These are phyloP conservation scores for Vitis rupestris DNA, from an alignment of 164 flowering plant genomes.

Conservation along the genomic window DNA sequence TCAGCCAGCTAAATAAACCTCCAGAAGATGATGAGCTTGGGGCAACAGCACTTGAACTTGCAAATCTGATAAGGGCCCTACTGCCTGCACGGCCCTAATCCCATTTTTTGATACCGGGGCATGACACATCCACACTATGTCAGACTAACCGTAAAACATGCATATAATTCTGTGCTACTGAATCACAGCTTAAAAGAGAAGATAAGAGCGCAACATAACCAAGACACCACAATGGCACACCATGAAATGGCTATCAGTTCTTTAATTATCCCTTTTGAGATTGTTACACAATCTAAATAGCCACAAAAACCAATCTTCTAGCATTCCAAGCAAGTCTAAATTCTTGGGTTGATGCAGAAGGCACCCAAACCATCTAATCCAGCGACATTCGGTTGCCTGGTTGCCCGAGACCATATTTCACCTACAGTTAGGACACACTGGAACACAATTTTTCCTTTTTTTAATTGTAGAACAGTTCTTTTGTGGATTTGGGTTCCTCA, in stretches of 20 bases:
- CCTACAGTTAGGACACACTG: too few relatives aligned
- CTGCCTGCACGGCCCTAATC: conserved; percentile 36
- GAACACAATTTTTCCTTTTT: too few relatives aligned
- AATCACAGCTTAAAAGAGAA: background rate
- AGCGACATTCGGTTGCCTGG: too few relatives aligned
- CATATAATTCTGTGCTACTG: background rate
- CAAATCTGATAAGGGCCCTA: conserved; percentile 41
- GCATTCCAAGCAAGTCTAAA: too few relatives aligned
- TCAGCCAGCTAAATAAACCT: conserved; percentile 77
- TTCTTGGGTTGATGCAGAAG: too few relatives aligned
- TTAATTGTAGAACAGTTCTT: too few relatives aligned
- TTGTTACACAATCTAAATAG: background rate
- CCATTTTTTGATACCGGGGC: background rate
- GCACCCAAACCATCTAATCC: too few relatives aligned
- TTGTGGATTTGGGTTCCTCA: too few relatives aligned
- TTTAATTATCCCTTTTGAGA: background rate
- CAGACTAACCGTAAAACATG: background rate
- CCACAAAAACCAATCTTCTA: too few relatives aligned
- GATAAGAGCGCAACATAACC: background rate
- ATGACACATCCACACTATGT: background rate
- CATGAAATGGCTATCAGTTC: background rate
- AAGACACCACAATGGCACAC: background rate
- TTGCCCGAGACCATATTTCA: too few relatives aligned
- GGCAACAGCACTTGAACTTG: conserved; percentile 53
- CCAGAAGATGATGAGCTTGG: conserved; percentile 44